Percentiles rank a stretch among this genome's conserved stretches.
Evolutionary conservation across 2,329 filamentous ascomycete species (phyloP).

Genomic region (Aspergillus arachidicola): DNA sequence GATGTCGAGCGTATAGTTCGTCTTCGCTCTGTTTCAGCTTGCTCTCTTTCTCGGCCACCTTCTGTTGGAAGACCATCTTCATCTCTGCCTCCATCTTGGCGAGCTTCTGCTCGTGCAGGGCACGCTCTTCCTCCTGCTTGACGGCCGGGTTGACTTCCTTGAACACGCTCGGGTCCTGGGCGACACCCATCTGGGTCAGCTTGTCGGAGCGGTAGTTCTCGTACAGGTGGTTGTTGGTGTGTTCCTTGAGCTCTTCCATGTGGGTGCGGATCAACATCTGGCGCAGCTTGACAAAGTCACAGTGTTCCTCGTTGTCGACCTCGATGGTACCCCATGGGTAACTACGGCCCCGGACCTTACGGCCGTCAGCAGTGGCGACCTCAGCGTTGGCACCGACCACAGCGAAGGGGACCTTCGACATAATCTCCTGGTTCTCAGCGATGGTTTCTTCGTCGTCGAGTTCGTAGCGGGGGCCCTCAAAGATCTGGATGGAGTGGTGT

Average conservation of each 20-base stretch:
- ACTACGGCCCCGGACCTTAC: constrained; percentile 91
- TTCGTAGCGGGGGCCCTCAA: constrained; percentile 97
- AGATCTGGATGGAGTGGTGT: constrained; percentile 97
- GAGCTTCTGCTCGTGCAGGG: constrained; percentile 98
- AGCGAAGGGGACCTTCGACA: constrained; percentile 99
- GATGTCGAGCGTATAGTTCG: constrained; percentile 94
- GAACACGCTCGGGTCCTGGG: constrained; percentile 98
- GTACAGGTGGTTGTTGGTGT: constrained; percentile 98
- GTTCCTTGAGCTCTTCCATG: constrained; percentile 99
- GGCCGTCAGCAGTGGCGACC: constrained; percentile 86
- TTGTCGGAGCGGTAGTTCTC: constrained; percentile 99
- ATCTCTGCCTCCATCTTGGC: constrained; percentile 99
- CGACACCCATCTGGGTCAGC: constrained; percentile 96
- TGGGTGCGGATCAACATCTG: constrained; percentile 99
- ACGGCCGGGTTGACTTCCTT: constrained; percentile 99
- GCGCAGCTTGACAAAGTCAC: constrained; percentile 98
- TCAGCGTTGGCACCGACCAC: constrained; percentile 97
- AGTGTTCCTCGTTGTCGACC: constrained; percentile 99
- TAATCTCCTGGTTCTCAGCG: constrained; percentile 99
- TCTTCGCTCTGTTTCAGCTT: constrained; percentile 99
- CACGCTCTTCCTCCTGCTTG: constrained; percentile 99
- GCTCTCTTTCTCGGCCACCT: constrained; percentile 99
- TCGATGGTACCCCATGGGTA: constrained; percentile 99
- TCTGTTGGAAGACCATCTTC: constrained; percentile 99
- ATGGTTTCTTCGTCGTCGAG: constrained; percentile 99